Conservation (phyloP, 2,329 filamentous ascomycete genomes). For the Furcasterigmium sp. region DNA sequence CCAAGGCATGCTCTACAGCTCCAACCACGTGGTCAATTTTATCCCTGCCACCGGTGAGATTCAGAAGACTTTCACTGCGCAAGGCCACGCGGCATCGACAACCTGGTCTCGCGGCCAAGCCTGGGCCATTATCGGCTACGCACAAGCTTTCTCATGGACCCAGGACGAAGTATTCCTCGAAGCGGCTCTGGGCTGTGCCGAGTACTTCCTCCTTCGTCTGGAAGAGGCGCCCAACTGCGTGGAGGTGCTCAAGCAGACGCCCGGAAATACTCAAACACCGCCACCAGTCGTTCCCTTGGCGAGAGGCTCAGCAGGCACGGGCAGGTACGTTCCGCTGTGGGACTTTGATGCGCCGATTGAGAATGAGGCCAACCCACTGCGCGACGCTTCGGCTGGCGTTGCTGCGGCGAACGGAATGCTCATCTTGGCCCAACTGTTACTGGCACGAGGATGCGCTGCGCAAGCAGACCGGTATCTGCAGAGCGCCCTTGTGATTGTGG, state of each 20-base stretch:
- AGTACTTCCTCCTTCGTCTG: constrained; percentile 40
- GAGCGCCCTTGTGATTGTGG: constrained; percentile 9
- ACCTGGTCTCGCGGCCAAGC: constrained; percentile 46
- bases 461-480: constrained; percentile 6
- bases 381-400: constrained; percentile 25
- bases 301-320: constrained; percentile 2
- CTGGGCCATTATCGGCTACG: constrained; percentile 42
- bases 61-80: constrained; percentile 34
- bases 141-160: constrained; percentile 43
- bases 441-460: constrained; percentile 1
- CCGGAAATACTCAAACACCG: too few relatives aligned
- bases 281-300: too few relatives aligned
- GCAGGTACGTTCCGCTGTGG: constrained; percentile 24
- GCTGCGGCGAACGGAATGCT: constrained; percentile 23
- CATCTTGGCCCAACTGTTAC: constrained; percentile 14
- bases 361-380: constrained; percentile 17
- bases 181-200: constrained; percentile 35
- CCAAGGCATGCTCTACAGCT: constrained; percentile 18
- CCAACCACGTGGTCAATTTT: constrained; percentile 41
- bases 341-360: constrained; percentile 43
- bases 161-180: constrained; percentile 32
- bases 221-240: constrained; percentile 17
- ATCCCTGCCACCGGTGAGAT: constrained; percentile 30
- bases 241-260: constrained; percentile 2
- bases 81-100: constrained; percentile 37